These are phyloP conservation scores for Botrytis galanthina DNA, from an alignment of 2,329 filamentous ascomycete genomes.

Conservation along the genomic window DNA sequence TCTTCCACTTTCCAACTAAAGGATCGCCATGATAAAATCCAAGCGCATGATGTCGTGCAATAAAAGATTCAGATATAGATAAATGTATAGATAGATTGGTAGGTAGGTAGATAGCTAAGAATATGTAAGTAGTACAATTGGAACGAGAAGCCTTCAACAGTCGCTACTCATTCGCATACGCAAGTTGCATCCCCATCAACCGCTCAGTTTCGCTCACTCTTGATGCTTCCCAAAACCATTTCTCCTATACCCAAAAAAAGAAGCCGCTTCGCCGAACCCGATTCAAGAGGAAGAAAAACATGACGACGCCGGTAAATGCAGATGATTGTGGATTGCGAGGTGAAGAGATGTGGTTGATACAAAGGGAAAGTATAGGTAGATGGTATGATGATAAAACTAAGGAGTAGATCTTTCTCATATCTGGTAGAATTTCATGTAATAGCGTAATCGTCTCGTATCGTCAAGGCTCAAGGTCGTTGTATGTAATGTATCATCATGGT, in stretches of 20 bases:
- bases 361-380: not conserved
- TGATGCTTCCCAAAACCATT: not conserved
- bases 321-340: not conserved
- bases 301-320: constrained; percentile 3
- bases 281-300: constrained; percentile 2
- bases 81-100: not conserved
- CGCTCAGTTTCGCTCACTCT: not conserved
- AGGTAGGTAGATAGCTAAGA: constrained; percentile 2
- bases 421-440: not conserved
- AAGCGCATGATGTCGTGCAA: not conserved
- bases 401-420: not conserved
- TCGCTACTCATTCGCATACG: not conserved
- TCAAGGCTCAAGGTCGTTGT: not conserved
- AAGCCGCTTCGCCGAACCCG: not conserved
- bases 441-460: constrained; percentile 5
- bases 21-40: not conserved
- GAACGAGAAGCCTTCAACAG: constrained; percentile 1
- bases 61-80: not conserved
- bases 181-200: not conserved
- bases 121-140: constrained; percentile 13
- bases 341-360: not conserved
- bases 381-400: not conserved
- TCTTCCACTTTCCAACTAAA: not conserved
- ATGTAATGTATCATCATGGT: not conserved
- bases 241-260: constrained; percentile 12